Evolutionary conservation across 2,329 filamentous ascomycete species (phyloP), one percentile per base, ranked within the genome.

Genomic region (Endoconidiophora polonica): DNA sequence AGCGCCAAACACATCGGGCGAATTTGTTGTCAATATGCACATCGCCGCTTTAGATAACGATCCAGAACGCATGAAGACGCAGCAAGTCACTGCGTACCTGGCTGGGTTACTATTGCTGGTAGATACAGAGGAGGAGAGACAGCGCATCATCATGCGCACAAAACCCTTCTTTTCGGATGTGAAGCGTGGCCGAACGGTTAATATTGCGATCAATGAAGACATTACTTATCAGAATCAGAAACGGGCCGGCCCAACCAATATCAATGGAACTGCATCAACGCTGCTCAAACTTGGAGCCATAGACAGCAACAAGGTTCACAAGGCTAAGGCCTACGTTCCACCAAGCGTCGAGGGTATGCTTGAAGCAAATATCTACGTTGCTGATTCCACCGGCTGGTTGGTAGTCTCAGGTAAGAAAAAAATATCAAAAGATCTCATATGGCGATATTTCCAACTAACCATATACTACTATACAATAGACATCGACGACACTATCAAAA

Each of bases 401-500:
- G 67, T 96, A 10, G 79, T 95, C 55, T 90, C 83, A 38, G 77
- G 77, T 79, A 63, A 47, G 65, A 36, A 9, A 16, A 1, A 2
- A 24, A 7, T 18, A 33, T 33, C 14, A 42, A 38, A 22, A 22
- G 18, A 24, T 22, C 16, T n/a, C 10, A 41, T 24, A 12, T 36
- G 7, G 3, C 22, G n/a, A 16, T 10, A 20, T 18, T 24, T 2
- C 16, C 29, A 18, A 23, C 39, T 43, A 36, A 18, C 9, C 40
- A 12, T 14, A 36, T 33, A 45, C 7, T n/a, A 18, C 10, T 14
- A 12, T 10, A 22, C 16, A 18, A 18, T 29, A 80, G 90, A 96
- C 58, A 77, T 96, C 56, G 91, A 96, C 60, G 90, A 96, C 64
- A 94, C 88, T 0, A 94, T 96, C 69, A 95, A 96, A 65, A 69